A percentile compares a stretch with the other conserved stretches of the same genome.
These are phyloP conservation scores for Aspergillus spinulosporus DNA, from an alignment of 2,329 filamentous ascomycete genomes.

Conservation along the genomic window DNA sequence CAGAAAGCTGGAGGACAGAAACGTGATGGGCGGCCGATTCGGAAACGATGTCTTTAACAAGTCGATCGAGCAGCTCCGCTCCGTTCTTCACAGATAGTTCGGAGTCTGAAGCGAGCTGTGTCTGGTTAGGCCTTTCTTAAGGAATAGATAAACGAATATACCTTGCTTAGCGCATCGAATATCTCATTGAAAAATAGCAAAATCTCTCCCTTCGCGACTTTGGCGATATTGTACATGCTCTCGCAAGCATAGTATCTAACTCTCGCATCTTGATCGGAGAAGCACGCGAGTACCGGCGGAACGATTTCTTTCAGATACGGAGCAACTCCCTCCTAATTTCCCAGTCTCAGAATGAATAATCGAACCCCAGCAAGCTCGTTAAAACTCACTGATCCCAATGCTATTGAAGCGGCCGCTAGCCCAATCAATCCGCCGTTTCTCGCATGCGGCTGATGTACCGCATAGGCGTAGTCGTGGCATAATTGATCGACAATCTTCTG, in stretches of 20 bases:
- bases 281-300: conserved; percentile 93
- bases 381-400: conserved; percentile 78
- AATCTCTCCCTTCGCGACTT: conserved; percentile 97
- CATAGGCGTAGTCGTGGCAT: conserved; percentile 96
- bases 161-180: conserved; percentile 96
- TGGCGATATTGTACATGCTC: conserved; percentile 99
- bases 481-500: conserved; percentile 90
- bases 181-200: conserved; percentile 97
- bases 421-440: conserved; percentile 95
- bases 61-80: conserved; percentile 87
- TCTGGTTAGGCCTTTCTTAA: conserved; percentile 14
- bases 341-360: conserved; percentile 8
- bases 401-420: conserved; percentile 91
- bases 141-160: conserved; percentile 42
- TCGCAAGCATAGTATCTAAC: conserved; percentile 98
- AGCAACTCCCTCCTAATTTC: conserved; percentile 71
- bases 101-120: conserved; percentile 86
- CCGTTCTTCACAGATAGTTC: conserved; percentile 98
- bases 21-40: conserved; percentile 95
- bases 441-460: conserved; percentile 93
- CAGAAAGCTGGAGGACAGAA: conserved; percentile 72
- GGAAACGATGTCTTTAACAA: conserved; percentile 94
- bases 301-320: conserved; percentile 92
- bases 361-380: neutral
- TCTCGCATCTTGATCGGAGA: conserved; percentile 94